phyloP scores from a whole-genome alignment of 2,329 filamentous ascomycete species.

The Sporothrix mexicana region DNA sequence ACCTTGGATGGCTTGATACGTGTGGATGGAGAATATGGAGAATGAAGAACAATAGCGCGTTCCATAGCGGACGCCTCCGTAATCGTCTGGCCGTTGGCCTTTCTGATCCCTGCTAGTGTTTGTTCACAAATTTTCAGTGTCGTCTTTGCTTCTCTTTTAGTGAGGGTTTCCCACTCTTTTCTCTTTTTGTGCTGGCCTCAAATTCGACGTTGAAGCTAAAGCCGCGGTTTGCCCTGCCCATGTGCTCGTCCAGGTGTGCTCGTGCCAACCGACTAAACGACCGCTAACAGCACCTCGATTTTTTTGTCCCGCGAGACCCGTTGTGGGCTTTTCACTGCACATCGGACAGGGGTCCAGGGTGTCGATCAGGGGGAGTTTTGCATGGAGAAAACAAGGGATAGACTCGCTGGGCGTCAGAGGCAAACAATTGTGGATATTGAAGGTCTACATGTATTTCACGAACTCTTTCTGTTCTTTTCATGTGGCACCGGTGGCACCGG shows the following conservation, averaged over 20 bases:
- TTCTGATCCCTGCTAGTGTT: constrained; percentile 13
- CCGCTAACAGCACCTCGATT: background rate
- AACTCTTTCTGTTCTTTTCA: background rate
- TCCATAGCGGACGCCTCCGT: constrained; percentile 9
- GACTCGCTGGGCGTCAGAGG: background rate
- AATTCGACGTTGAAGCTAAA: constrained; percentile 19
- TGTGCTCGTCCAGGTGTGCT: constrained; percentile 28
- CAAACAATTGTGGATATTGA: constrained; percentile 21
- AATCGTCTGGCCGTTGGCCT: constrained; percentile 11
- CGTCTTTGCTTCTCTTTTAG: background rate
- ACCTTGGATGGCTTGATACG: constrained; percentile 20
- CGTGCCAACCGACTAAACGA: constrained; percentile 11
- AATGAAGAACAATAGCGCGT: constrained; percentile 22
- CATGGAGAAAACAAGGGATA: background rate
- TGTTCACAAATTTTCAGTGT: background rate
- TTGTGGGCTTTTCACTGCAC: background rate
- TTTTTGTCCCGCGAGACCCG: background rate
- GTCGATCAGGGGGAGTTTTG: constrained; percentile 25
- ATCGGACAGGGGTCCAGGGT: constrained; percentile 23
- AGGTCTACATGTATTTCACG: background rate
- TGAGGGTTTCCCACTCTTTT: background rate
- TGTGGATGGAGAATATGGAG: constrained; percentile 14
- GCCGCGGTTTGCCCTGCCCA: constrained; percentile 3
- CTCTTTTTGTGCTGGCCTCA: background rate
- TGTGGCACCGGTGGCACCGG: background rate